phyloP scores from a whole-genome alignment of 257 asterid species.

The Fraxinus cuspidata region DNA sequence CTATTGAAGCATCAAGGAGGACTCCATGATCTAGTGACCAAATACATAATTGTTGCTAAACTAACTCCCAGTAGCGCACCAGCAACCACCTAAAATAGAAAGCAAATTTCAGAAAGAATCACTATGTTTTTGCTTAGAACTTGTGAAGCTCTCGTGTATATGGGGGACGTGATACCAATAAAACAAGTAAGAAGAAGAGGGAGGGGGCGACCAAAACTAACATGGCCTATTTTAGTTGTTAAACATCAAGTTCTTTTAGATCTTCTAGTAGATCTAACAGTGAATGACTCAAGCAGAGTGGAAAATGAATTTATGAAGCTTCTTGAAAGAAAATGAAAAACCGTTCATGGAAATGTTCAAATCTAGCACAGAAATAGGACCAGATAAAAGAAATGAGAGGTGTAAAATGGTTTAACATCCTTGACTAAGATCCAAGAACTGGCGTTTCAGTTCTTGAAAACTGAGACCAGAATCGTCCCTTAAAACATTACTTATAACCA shows the following conservation, averaged over 20 bases:
- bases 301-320: not conserved
- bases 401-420: not conserved
- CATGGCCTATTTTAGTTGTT: not conserved
- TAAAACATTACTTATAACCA: not conserved
- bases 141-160: not conserved
- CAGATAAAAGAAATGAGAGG: constrained; percentile 31
- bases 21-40: constrained; percentile 36
- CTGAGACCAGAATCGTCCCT: not conserved
- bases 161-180: not conserved
- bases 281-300: not conserved
- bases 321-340: not conserved
- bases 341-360: not conserved
- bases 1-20: constrained; percentile 31
- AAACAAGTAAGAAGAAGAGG: not conserved
- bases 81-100: constrained; percentile 64
- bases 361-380: not conserved
- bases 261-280: not conserved
- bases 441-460: too few species aligned
- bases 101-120: constrained; percentile 12
- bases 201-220: too few species aligned
- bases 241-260: too few species aligned
- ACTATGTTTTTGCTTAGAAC: not conserved
- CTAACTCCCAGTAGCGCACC: constrained; percentile 68
- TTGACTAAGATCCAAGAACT: not conserved
- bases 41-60: constrained; percentile 46